These are phyloP conservation scores for Scenedesmus sp. DNA, from an alignment of 163 green algal species.

Conservation along the genomic window DNA sequence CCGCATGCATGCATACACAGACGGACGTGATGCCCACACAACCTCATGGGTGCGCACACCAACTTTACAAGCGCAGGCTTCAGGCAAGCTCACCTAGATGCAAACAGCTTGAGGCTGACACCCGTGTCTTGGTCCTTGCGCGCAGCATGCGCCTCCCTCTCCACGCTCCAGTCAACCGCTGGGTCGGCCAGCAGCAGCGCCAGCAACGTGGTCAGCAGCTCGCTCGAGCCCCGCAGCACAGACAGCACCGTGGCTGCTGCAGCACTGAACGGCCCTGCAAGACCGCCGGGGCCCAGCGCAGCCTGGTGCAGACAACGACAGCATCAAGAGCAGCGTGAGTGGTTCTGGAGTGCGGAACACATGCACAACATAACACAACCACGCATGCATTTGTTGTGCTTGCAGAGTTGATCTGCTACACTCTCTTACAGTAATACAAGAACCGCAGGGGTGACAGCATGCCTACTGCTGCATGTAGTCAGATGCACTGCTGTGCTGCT, in stretches of 20 bases:
- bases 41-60: not conserved
- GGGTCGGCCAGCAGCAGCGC: slow-evolving; percentile 72
- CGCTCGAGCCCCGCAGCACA: slow-evolving; percentile 78
- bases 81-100: slow-evolving; percentile 57
- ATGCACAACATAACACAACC: too few species aligned
- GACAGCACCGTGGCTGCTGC: slow-evolving; percentile 94
- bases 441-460: too few species aligned
- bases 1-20: too few species aligned
- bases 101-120: slow-evolving; percentile 76
- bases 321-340: not conserved
- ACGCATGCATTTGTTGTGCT: not conserved
- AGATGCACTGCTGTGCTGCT: slow-evolving; percentile 98
- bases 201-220: slow-evolving; percentile 63
- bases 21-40: too few species aligned
- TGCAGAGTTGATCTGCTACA: not conserved
- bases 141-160: slow-evolving; percentile 63
- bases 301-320: slow-evolving; percentile 43
- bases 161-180: slow-evolving; percentile 74
- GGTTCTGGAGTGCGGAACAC: not conserved
- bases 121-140: slow-evolving; percentile 73
- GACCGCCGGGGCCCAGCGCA: slow-evolving; percentile 78
- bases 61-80: too few species aligned
- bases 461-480: slow-evolving; percentile 69
- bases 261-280: slow-evolving; percentile 95
- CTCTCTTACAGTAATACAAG: too few species aligned